Evolutionary conservation across 208 protist species (phyloP), one percentile per base, ranked within the genome.

Genomic region (Trypanosoma mega): DNA sequence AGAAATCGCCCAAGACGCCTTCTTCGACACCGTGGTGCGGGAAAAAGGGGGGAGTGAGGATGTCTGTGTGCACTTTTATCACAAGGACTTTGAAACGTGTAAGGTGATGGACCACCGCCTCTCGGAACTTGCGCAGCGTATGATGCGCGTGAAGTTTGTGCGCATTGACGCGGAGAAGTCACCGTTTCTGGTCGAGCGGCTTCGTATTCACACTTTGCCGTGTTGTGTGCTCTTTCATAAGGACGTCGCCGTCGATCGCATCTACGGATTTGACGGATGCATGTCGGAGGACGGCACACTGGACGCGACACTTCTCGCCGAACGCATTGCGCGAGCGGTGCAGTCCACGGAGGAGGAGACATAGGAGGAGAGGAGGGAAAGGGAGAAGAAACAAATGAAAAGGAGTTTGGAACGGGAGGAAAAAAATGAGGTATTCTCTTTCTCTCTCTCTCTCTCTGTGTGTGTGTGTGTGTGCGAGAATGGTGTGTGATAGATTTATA

Each of bases 81-180:
- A 98, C 76, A 87, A 90, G 29, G 93, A 98, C 56, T 99, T 99
- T 70, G 83, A 94, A 57, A 77, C 92, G 4, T 99, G 97, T 77
- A 94, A 97, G 63, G 85, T 98, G 49, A 78, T 99, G 45, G 96
- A 99, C 76, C 79, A 88, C 33, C 91, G 93, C 27, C 74, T 98
- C n/a, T 77, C 76, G 5, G 84, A 89, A 45, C 63, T 99, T 4
- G 67, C 92, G 18, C 73, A 78, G 46, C 50, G 62, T 50, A 72
- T 98, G 62, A 33, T 97, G 24, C 47, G 72, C 21, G 83, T 97
- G 41, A 97, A 92, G 60, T 98, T 99, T 69, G 80, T 97, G 18
- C 96, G 97, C 59, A 90, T 98, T 16, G 89, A 98, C 59, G 97
- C 94, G 14, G 90, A 97, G 64, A 81, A 92, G 45, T 81, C 96